These are phyloP conservation scores for Melampsora americana DNA, from an alignment of 1,284 basidiomycete genomes.

Conservation along the genomic window DNA sequence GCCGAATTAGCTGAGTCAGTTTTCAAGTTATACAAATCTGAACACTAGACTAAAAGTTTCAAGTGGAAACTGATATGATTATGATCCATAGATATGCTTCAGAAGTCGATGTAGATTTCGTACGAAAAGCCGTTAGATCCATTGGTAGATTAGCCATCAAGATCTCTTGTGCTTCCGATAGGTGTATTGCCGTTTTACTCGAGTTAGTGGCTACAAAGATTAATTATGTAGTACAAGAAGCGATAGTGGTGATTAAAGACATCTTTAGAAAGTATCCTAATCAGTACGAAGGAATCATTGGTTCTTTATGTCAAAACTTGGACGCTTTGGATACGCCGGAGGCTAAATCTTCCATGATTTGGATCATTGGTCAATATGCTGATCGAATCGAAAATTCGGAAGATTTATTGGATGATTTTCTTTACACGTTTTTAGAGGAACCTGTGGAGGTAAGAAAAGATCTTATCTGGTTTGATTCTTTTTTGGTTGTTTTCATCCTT, in stretches of 20 bases:
- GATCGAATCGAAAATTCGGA: slow-evolving; percentile 94
- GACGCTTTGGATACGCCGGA: slow-evolving; percentile 92
- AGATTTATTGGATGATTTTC: slow-evolving; percentile 86
- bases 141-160: slow-evolving; percentile 97
- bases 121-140: slow-evolving; percentile 91
- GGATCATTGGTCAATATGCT: slow-evolving; percentile 97
- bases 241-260: slow-evolving; percentile 94
- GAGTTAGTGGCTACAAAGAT: slow-evolving; percentile 88
- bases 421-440: slow-evolving; percentile 89
- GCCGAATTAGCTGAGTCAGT: slow-evolving; percentile 89
- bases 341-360: slow-evolving; percentile 93
- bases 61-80: background rate
- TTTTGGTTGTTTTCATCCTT: background rate
- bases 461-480: background rate
- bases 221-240: slow-evolving; percentile 95
- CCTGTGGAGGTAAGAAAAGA: slow-evolving; percentile 68
- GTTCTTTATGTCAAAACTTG: slow-evolving; percentile 83
- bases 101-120: slow-evolving; percentile 97
- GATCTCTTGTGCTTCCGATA: slow-evolving; percentile 81
- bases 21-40: background rate
- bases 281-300: slow-evolving; percentile 91
- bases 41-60: no score
- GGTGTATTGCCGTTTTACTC: slow-evolving; percentile 82
- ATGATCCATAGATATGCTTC: slow-evolving; percentile 77
- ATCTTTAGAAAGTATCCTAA: slow-evolving; percentile 97